These are phyloP conservation scores for Colletotrichum eremochloae DNA, from an alignment of 2,329 filamentous ascomycete genomes.

Conservation along the genomic window DNA sequence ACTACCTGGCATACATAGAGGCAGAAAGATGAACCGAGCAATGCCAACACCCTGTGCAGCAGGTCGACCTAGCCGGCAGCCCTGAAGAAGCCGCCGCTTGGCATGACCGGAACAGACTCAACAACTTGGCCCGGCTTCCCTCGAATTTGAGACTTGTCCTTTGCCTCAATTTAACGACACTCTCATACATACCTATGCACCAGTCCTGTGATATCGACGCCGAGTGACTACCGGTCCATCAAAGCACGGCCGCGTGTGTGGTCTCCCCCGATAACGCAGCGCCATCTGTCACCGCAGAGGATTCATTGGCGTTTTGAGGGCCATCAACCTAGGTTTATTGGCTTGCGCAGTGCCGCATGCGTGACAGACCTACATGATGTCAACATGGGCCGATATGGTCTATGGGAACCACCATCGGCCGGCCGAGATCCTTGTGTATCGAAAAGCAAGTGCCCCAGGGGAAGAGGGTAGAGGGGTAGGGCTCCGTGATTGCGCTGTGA, in stretches of 20 bases:
- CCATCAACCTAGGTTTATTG: background rate
- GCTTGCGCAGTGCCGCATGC: background rate
- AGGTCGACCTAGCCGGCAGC: background rate
- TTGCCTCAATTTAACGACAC: background rate
- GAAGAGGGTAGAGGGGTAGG: background rate
- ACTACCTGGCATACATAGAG: background rate
- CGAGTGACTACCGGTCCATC: background rate
- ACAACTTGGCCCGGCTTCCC: background rate
- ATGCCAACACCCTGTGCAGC: background rate
- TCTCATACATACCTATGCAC: background rate
- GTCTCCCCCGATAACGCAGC: background rate
- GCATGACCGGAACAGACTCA: background rate
- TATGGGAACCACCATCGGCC: background rate
- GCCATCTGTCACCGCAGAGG: background rate
- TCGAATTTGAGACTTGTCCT: background rate
- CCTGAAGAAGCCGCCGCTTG: background rate
- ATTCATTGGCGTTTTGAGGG: background rate
- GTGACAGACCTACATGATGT: background rate
- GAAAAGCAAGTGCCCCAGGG: background rate
- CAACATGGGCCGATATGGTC: background rate
- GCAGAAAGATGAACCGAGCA: background rate
- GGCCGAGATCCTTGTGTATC: background rate
- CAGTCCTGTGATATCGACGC: background rate
- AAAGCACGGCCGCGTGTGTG: background rate
- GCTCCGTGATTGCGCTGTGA: background rate